phyloP scores from a whole-genome alignment of 2,329 filamentous ascomycete genomes.

The Apiospora phragmitis region DNA sequence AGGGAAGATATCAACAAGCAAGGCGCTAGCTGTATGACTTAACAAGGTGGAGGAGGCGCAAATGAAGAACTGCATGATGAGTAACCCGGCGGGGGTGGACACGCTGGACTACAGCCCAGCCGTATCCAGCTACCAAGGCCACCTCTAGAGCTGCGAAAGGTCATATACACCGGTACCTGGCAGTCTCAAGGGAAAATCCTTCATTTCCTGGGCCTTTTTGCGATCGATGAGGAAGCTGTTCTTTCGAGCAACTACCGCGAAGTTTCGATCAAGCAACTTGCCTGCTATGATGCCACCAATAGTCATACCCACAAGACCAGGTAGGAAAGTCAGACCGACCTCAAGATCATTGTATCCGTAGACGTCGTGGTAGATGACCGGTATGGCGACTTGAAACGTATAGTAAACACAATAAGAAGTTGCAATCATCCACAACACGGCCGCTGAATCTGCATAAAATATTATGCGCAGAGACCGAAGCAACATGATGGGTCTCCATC shows the following conservation, averaged over 20 bases:
- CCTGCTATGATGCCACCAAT: constrained; percentile 13
- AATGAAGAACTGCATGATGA: constrained; percentile 16
- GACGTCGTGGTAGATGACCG: constrained; percentile 8
- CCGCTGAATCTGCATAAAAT: neutral
- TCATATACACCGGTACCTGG: neutral
- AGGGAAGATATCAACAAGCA: constrained; percentile 16
- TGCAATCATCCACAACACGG: constrained; percentile 8
- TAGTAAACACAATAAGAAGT: constrained; percentile 8
- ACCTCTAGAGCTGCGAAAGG: neutral
- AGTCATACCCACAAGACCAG: constrained; percentile 14
- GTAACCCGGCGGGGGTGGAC: constrained; percentile 10
- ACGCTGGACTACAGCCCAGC: constrained; percentile 9
- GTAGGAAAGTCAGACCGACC: constrained; percentile 12
- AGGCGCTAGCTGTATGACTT: constrained; percentile 12
- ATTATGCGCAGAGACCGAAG: constrained; percentile 2
- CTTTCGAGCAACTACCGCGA: neutral
- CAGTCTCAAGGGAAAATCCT: neutral
- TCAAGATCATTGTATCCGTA: constrained; percentile 15
- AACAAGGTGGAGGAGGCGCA: constrained; percentile 12
- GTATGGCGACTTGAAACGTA: constrained; percentile 13
- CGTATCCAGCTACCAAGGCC: constrained; percentile 12
- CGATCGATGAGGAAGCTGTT: neutral
- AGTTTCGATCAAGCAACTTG: constrained; percentile 15
- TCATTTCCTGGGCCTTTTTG: neutral
- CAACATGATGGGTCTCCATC: neutral